Base-by-base conservation (phyloP, 2,329 filamentous ascomycete species). In the Cladophialophora carrionii region DNA sequence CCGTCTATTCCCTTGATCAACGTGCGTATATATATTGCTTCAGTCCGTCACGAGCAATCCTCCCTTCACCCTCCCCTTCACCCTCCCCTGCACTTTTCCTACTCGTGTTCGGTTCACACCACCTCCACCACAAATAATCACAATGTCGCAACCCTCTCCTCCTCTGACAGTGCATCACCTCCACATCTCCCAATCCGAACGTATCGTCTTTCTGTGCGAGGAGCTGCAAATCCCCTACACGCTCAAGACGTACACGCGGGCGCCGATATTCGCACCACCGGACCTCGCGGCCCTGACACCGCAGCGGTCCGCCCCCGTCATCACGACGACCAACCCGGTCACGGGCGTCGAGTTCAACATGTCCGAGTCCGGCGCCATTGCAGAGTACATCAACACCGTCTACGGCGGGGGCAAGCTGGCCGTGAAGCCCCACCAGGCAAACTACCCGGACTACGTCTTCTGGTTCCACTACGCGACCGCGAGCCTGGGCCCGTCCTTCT, bases 171-270 rank as follows among this genome's bases (percentile, higher is more conserved):
- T 85, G 22, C 83, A 86, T 71, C 84, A 87, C 70, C 81, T 86
- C n/a, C 77, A 80, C 53, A 71, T 79, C 73, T 86, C 85, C 10
- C 86, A 89, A 73, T 88, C 86, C 41, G 87, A 89, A 73, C 85
- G 87, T 48, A 80, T 89, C 58, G 76, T 84, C 71, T 89, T 85
- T 82, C 82, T 89, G 53, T 85, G 85, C 73, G 87, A 90, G 74
- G 87, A 90, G 74, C 83, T 89, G 20, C 74, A 76, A 55, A 75
- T 90, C 58, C 72, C 78, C 1, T 89, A 89, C 73, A 72, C 77
- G 0, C 74, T 85, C 10, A 77, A 78, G 63, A 75, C 76, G 48
- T 79, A 86, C 77, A 65, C 78, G 57, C 81, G 83, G 51, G 72
- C 72, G 7, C 82, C 86, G 68, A 59, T 81, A 12, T 70, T 80